Evolutionary conservation across 2,329 filamentous ascomycete species (phyloP).

Genomic region (Penicillium hordei): DNA sequence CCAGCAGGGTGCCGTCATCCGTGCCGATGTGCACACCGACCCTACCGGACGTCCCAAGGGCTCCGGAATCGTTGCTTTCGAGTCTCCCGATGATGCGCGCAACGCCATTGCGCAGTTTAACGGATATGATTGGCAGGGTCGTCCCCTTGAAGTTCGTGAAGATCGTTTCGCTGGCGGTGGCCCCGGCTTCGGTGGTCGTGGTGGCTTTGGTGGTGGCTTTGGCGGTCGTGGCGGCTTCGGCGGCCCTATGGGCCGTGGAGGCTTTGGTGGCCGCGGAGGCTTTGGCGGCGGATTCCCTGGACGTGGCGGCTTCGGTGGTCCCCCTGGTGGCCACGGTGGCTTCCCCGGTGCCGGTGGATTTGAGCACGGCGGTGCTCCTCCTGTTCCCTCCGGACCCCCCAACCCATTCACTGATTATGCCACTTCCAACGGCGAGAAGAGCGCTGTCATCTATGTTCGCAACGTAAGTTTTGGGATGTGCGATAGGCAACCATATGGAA

Average conservation of each 20-base stretch:
- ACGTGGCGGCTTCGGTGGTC: constrained; percentile 44
- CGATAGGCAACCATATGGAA: neutral
- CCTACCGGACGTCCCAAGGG: constrained; percentile 93
- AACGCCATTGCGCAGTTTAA: constrained; percentile 98
- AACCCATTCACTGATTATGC: constrained; percentile 95
- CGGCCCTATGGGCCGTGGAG: constrained; percentile 55
- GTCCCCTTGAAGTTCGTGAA: constrained; percentile 88
- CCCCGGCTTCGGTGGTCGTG: constrained; percentile 49
- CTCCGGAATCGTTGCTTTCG: constrained; percentile 95
- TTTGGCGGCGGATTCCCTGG: constrained; percentile 51
- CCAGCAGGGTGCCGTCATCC: constrained; percentile 73
- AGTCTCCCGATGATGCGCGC: constrained; percentile 88
- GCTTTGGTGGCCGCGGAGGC: constrained; percentile 52
- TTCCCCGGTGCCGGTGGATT: constrained; percentile 54
- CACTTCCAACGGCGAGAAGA: constrained; percentile 79
- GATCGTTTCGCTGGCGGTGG: constrained; percentile 78
- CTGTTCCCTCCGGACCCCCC: constrained; percentile 56
- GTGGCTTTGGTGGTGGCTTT: constrained; percentile 56
- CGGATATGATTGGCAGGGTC: constrained; percentile 97
- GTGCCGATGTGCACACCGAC: constrained; percentile 90
- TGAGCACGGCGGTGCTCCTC: constrained; percentile 22
- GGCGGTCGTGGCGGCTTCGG: constrained; percentile 59
- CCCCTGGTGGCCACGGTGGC: constrained; percentile 43
- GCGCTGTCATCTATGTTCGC: constrained; percentile 87
- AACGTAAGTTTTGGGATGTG: constrained; percentile 67